A percentile compares a stretch with the other conserved stretches of the same genome.
Conservation (phyloP, 2,329 filamentous ascomycete species). For the Graphilbum sp. region DNA sequence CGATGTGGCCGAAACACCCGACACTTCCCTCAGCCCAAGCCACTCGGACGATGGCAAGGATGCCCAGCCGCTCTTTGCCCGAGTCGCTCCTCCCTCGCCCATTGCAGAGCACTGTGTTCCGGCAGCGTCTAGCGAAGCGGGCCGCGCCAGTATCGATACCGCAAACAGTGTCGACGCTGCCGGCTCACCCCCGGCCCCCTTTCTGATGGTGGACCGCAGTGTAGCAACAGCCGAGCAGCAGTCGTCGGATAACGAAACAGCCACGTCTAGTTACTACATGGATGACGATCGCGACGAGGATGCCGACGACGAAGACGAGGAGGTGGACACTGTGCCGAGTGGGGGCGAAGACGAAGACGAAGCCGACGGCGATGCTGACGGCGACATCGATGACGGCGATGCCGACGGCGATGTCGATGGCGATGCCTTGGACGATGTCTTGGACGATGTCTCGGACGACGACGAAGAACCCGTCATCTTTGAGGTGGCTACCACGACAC, state of each 20-base stretch:
- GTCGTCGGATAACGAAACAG: constrained; percentile 12
- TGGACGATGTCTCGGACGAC: constrained; percentile 18
- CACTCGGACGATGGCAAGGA: constrained; percentile 32
- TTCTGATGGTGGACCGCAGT: constrained; percentile 1
- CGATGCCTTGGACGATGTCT: constrained; percentile 13
- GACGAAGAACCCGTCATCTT: constrained; percentile 53
- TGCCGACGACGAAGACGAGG: too few species aligned
- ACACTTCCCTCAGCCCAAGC: constrained; percentile 36
- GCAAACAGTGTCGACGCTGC: not conserved
- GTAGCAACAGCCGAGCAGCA: constrained; percentile 10
- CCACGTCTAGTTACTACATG: constrained; percentile 3
- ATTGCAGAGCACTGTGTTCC: not conserved
- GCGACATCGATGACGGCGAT: constrained; percentile 10
- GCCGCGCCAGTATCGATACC: not conserved
- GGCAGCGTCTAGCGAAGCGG: not conserved
- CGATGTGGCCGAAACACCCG: constrained; percentile 32
- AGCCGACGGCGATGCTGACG: constrained; percentile 16
- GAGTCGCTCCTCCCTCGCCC: not conserved
- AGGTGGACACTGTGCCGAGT: too few species aligned
- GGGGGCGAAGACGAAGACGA: constrained; percentile 23
- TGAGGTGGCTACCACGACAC: constrained; percentile 43
- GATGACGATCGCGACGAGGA: constrained; percentile 17
- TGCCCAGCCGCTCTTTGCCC: not conserved
- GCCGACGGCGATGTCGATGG: constrained; percentile 17
- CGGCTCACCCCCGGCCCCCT: not conserved